phyloP scores from a whole-genome alignment of 257 asterid species.

The Nicotiana otophora region DNA sequence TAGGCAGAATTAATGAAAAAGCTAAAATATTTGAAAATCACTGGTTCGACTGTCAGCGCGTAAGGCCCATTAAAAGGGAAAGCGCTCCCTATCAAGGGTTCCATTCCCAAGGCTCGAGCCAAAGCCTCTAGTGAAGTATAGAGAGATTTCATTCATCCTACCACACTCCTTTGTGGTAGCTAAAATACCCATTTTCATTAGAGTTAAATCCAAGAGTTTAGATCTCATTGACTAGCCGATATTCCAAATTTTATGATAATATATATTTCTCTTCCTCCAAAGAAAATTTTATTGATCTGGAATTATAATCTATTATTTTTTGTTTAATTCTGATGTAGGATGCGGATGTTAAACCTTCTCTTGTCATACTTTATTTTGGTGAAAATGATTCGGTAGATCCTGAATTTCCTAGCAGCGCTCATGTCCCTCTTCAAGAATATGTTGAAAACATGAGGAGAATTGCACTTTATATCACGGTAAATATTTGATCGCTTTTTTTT shows the following conservation, averaged over 20 bases:
- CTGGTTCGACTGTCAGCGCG: too few relatives aligned
- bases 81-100: too few relatives aligned
- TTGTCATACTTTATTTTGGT: conserved; percentile 76
- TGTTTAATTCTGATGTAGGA: conserved; percentile 30
- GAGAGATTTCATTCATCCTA: too few relatives aligned
- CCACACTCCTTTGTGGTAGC: too few relatives aligned
- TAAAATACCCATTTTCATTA: too few relatives aligned
- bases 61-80: too few relatives aligned
- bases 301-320: neutral
- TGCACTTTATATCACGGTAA: conserved; percentile 16
- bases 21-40: too few relatives aligned
- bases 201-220: too few relatives aligned
- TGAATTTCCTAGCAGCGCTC: conserved; percentile 59
- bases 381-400: conserved; percentile 73
- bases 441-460: conserved; percentile 75
- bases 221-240: neutral
- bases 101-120: too few relatives aligned
- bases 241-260: neutral
- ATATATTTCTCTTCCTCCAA: neutral
- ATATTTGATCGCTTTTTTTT: too few relatives aligned
- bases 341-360: conserved; percentile 57
- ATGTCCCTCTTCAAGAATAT: conserved; percentile 76
- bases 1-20: too few relatives aligned
- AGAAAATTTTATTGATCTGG: neutral
- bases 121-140: too few relatives aligned